Evolutionary conservation across 345 rosid genomes (phyloP), one percentile per base, ranked within the genome.

Genomic region (Bruguiera gymnorhiza): DNA sequence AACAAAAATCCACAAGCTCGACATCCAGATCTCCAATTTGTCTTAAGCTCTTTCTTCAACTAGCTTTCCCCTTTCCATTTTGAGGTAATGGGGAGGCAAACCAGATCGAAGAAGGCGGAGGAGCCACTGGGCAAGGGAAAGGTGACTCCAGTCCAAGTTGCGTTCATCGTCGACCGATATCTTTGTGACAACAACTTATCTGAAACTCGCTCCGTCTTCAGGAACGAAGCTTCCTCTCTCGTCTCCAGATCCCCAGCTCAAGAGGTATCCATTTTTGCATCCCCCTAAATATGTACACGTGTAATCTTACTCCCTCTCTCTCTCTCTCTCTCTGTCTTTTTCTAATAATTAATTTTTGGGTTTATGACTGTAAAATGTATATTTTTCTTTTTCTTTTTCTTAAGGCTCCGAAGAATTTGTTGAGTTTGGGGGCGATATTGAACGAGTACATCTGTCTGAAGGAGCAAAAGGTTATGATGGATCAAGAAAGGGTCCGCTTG

Each of bases 161-260:
- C 99, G 1, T 95, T 84, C 81, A 84, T 95, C 54, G 92, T 90
- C 3, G 97, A 95, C 66, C 86, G 93, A 3, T 95, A 92, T 74
- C 99, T 95, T 67, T 72, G 66, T 62, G 97, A 92, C 64, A 90
- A 85, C 81, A 80, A 72, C 37, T 90, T 78, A 82, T 48, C 85
- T 0, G 77, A 85, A 59, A 86, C 88, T 21, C 91, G 93, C 21
- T 71, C 81, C 6, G 65, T 68, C 54, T 90, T 87, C 76, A 70
- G 96, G 64, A 62, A 59, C 6, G 99, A 92, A 70, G 97, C 92
- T 23, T 78, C 97, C 9, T 76, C 96, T 52, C 85, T 88, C 79
- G 72, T 95, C 71, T 76, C 92, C 71, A 92, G 80, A 59, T 86
- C 99, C 3, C 86, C 97, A 0, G 70, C 81, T 60, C 73, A 83